Conservation (phyloP, 352 stramenopile genomes). For the Pythium apleroticum region DNA sequence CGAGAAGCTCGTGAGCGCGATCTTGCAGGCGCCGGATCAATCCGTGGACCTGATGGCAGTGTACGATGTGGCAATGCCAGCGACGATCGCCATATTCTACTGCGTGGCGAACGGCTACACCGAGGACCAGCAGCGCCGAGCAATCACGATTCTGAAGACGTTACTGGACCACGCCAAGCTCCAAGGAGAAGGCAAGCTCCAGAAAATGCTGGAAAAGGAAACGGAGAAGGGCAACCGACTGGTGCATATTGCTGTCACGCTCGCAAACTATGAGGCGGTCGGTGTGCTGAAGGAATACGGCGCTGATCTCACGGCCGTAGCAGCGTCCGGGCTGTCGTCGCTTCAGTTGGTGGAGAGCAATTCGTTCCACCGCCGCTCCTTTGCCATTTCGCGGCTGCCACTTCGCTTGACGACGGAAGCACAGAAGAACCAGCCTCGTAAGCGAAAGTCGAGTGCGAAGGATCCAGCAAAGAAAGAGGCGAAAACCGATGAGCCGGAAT, state of each 20-base stretch:
- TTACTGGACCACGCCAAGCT: conserved; percentile 42
- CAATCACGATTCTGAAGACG: conserved; percentile 37
- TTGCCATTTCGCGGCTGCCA: conserved; percentile 39
- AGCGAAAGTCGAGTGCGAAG: conserved; percentile 9
- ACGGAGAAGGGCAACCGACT: conserved; percentile 47
- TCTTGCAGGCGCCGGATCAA: conserved; percentile 31
- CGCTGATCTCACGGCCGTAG: conserved; percentile 29
- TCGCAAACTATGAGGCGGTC: conserved; percentile 51
- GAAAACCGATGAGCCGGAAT: conserved; percentile 10
- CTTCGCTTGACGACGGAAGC: conserved; percentile 10
- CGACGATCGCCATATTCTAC: conserved; percentile 45
- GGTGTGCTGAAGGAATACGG: conserved; percentile 37
- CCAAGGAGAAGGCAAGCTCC: conserved; percentile 25
- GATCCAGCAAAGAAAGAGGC: neutral
- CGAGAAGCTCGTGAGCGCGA: conserved; percentile 33
- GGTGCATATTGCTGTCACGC: conserved; percentile 46
- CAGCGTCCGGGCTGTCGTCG: conserved; percentile 35
- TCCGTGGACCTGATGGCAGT: conserved; percentile 16
- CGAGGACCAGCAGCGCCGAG: conserved; percentile 39
- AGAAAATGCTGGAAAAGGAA: conserved; percentile 37
- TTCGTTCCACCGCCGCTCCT: conserved; percentile 48
- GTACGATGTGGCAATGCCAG: conserved; percentile 45
- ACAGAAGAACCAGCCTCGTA: conserved; percentile 19
- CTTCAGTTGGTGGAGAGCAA: conserved; percentile 58
- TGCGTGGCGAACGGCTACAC: conserved; percentile 57